Conservation (phyloP, 495 filamentous ascomycete species). For the Penicillium coffeae region DNA sequence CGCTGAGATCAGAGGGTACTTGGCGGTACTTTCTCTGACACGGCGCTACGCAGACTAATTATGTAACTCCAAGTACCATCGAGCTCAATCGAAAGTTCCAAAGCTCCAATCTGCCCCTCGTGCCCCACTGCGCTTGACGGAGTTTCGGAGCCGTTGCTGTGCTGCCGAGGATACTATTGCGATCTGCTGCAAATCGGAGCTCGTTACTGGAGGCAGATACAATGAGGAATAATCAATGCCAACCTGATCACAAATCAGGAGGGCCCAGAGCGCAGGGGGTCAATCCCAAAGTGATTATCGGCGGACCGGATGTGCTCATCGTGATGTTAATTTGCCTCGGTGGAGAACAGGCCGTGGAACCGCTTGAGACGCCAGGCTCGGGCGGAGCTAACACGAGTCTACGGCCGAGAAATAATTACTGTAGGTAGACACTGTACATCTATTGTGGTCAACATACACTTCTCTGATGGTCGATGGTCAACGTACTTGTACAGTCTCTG, state of each 20-base stretch:
- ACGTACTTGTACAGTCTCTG: too few relatives aligned
- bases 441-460: too few relatives aligned
- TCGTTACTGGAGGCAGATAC: not conserved
- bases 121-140: not conserved
- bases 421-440: too few relatives aligned
- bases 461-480: too few relatives aligned
- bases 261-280: too few relatives aligned
- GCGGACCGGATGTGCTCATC: slow-evolving; percentile 15
- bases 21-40: not conserved
- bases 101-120: not conserved
- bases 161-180: not conserved
- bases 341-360: slow-evolving; percentile 17
- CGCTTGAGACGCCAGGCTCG: not conserved
- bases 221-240: not conserved
- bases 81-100: too few relatives aligned
- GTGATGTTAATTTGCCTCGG: slow-evolving; percentile 33
- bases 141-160: not conserved
- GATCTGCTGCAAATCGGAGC: too few relatives aligned
- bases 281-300: too few relatives aligned
- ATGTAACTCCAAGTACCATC: too few relatives aligned
- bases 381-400: slow-evolving; percentile 7
- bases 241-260: not conserved
- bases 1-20: not conserved
- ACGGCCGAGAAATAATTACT: slow-evolving; percentile 4
- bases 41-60: too few relatives aligned